phyloP scores from a whole-genome alignment of 805 yeast genomes.

The Saturnispora dispora region DNA sequence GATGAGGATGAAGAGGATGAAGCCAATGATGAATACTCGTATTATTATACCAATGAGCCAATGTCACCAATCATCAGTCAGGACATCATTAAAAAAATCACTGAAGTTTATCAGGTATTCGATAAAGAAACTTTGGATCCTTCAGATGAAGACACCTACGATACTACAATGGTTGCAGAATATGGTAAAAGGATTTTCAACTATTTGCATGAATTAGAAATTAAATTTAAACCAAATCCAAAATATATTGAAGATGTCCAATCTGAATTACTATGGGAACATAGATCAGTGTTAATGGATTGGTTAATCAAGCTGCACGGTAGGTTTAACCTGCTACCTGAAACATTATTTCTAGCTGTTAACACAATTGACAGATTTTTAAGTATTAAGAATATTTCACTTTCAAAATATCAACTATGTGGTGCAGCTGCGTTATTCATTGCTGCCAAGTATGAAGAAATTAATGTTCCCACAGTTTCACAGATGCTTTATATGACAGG shows the following conservation, averaged over 20 bases:
- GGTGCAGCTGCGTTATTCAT: slow-evolving; percentile 85
- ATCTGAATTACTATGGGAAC: slow-evolving; percentile 63
- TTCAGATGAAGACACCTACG: slow-evolving; percentile 75
- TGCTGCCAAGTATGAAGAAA: slow-evolving; percentile 94
- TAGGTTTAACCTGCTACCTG: slow-evolving; percentile 74
- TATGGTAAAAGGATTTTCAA: slow-evolving; percentile 82
- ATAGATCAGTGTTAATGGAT: slow-evolving; percentile 76
- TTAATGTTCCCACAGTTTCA: slow-evolving; percentile 75
- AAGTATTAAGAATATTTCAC: slow-evolving; percentile 60
- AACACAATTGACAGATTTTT: slow-evolving; percentile 82
- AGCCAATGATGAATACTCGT: slow-evolving; percentile 20
- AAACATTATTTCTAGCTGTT: slow-evolving; percentile 72
- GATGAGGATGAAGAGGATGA: slow-evolving; percentile 7
- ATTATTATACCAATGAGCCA: slow-evolving; percentile 31
- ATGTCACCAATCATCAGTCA: slow-evolving; percentile 50
- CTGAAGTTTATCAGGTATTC: slow-evolving; percentile 41
- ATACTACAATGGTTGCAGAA: slow-evolving; percentile 87
- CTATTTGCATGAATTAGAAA: slow-evolving; percentile 64
- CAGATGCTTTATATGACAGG: slow-evolving; percentile 82
- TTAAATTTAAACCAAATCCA: slow-evolving; percentile 60
- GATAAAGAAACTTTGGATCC: slow-evolving; percentile 50
- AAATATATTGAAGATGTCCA: slow-evolving; percentile 67
- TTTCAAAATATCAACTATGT: slow-evolving; percentile 82
- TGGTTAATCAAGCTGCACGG: slow-evolving; percentile 87
- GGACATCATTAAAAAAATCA: slow-evolving; percentile 41